These are phyloP conservation scores for Takashimella koratensis DNA, from an alignment of 1,284 basidiomycete species.

Conservation along the genomic window DNA sequence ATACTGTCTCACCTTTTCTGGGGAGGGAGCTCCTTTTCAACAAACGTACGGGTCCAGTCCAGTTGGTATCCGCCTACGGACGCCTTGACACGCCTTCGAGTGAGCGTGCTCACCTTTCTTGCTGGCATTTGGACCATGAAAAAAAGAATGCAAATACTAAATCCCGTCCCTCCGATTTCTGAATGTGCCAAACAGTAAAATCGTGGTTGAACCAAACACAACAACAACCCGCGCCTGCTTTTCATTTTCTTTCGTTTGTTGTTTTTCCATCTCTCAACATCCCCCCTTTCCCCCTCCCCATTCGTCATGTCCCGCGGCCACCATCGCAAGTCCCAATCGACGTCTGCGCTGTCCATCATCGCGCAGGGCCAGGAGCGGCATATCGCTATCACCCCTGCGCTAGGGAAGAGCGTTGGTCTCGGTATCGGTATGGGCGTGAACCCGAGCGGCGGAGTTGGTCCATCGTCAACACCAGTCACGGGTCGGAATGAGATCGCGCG, in stretches of 20 bases:
- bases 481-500: not conserved
- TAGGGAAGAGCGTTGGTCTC: too few relatives aligned
- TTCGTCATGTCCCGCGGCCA: not conserved
- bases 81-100: too few relatives aligned
- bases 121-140: too few relatives aligned
- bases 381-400: not conserved
- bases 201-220: not conserved
- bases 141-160: too few relatives aligned
- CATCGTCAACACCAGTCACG: not conserved
- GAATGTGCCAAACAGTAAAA: too few relatives aligned
- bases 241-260: not conserved
- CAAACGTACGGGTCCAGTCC: too few relatives aligned
- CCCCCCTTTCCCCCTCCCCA: not conserved
- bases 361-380: slow-evolving; percentile 6
- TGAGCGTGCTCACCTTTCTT: too few relatives aligned
- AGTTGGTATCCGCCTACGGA: too few relatives aligned
- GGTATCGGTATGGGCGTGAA: not conserved
- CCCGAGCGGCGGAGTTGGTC: not conserved
- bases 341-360: slow-evolving; percentile 29
- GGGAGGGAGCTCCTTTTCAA: too few relatives aligned
- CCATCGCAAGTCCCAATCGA: slow-evolving; percentile 40
- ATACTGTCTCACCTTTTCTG: too few relatives aligned
- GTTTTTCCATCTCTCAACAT: not conserved
- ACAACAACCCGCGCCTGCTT: not conserved
- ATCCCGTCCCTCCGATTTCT: too few relatives aligned